These are phyloP conservation scores for Sporormia fimetaria DNA, from an alignment of 495 filamentous ascomycete species.

Conservation along the genomic window DNA sequence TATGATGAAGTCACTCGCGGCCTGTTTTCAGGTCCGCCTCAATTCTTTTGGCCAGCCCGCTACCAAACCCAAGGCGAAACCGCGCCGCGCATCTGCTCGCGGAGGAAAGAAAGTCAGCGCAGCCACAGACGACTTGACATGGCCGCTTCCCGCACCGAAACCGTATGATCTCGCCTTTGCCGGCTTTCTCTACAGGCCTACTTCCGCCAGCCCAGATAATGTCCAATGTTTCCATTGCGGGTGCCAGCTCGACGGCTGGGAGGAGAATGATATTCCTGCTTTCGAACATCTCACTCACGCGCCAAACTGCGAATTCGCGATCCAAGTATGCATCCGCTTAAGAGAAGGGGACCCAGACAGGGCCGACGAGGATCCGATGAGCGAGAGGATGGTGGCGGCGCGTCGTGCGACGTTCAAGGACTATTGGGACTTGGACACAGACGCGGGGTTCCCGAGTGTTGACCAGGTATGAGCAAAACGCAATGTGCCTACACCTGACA, in stretches of 20 bases:
- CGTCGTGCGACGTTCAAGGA: slow-evolving; percentile 66
- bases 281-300: slow-evolving; percentile 78
- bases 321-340: slow-evolving; percentile 59
- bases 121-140: slow-evolving; percentile 51
- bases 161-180: slow-evolving; percentile 74
- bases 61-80: slow-evolving; percentile 40
- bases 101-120: slow-evolving; percentile 50
- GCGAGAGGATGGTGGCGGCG: slow-evolving; percentile 57
- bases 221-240: slow-evolving; percentile 78
- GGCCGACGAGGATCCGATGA: slow-evolving; percentile 57
- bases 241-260: slow-evolving; percentile 77
- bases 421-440: slow-evolving; percentile 80
- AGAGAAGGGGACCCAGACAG: slow-evolving; percentile 50
- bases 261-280: slow-evolving; percentile 65
- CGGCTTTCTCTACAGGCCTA: slow-evolving; percentile 80
- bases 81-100: slow-evolving; percentile 48
- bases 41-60: slow-evolving; percentile 57
- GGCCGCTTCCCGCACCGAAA: slow-evolving; percentile 60
- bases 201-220: slow-evolving; percentile 65
- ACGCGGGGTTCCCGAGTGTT: slow-evolving; percentile 48
- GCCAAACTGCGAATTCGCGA: slow-evolving; percentile 75
- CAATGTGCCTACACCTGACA: too few relatives aligned
- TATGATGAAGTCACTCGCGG: slow-evolving; percentile 44
- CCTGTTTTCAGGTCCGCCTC: slow-evolving; percentile 43
- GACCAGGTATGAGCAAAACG: slow-evolving; percentile 13